Conservation (phyloP, 129 eudicot species). For the Flaveria robusta region DNA sequence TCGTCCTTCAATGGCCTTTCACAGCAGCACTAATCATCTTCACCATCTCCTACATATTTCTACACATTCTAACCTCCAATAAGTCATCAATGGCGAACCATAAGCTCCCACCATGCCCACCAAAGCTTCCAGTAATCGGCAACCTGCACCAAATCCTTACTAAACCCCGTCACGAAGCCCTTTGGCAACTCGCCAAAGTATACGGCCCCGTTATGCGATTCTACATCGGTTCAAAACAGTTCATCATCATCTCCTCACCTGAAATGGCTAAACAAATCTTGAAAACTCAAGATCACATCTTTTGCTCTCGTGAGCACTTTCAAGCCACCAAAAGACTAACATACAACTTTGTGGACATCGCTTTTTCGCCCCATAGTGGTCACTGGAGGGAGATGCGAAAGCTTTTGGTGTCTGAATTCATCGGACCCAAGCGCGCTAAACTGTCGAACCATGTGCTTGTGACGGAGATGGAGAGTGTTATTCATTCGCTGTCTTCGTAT, state of each 20-base stretch:
- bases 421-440: conserved; percentile 7
- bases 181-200: conserved; percentile 27
- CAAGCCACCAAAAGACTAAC: conserved; percentile 16
- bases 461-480: conserved; percentile 19
- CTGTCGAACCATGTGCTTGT: conserved; percentile 11
- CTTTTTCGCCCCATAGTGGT: conserved; percentile 21
- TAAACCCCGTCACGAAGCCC: conserved; percentile 18
- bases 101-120: conserved; percentile 29
- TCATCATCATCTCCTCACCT: conserved; percentile 23
- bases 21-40: neutral
- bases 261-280: conserved; percentile 36
- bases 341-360: conserved; percentile 25
- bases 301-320: conserved; percentile 14
- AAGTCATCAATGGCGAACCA: neutral
- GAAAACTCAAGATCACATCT: conserved; percentile 32
- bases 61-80: neutral
- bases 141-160: conserved; percentile 25
- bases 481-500: conserved; percentile 5
- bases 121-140: conserved; percentile 24
- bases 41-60: neutral
- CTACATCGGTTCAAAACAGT: conserved; percentile 20
- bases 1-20: neutral
- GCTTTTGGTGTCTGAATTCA: conserved; percentile 23
- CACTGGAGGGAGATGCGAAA: conserved; percentile 33
- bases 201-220: conserved; percentile 26